Evolutionary conservation across 2,329 filamentous ascomycete genomes (phyloP), one percentile per base, ranked within the genome.

Genomic region (Didymella pinodella): DNA sequence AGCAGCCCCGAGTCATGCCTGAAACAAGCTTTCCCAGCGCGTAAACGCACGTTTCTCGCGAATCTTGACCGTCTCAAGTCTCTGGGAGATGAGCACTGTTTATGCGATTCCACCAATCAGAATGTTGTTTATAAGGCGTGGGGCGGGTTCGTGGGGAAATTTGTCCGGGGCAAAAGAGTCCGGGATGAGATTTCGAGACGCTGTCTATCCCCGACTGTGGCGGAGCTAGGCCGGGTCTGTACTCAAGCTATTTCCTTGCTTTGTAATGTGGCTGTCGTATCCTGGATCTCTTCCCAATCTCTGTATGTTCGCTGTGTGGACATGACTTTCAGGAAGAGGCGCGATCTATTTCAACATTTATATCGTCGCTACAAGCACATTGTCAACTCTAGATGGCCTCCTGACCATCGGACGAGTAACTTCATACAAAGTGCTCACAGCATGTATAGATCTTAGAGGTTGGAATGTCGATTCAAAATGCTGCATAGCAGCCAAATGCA

Each of bases 141-240:
- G 56, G 50, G 50, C 46, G 7, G 28, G 28, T 53, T 49, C 45
- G 50, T 54, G 50, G 56, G 56, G 50, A 50, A 50, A 45, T 58
- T 58, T 45, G n/a, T 16, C 49, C 55, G 55, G 38, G 44, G 43
- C 38, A 41, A 41, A 25, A 25, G 38, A 25, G 38, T 22, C 38
- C 18, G 38, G 38, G 18, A 41, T 41, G 38, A 41, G 20, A 11
- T 41, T 25, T 4, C 10, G 36, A 40, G 36, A 11, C 20, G 36
- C 36, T 20, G 36, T n/a, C 4, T 16, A 18, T n/a, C 16, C 32
- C 32, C 16, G 32, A 4, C 16, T 16, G 16, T 36, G 4, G 16
- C 4, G 6, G 16, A 36, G n/a, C 14, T 36, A 36, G 14, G 5
- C 32, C 32, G 32, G 32, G 4, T 36, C 7, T n/a, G 32, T 14